Conservation (phyloP, 768 basidiomycete species). For the Macrolepiota fuliginosa region DNA sequence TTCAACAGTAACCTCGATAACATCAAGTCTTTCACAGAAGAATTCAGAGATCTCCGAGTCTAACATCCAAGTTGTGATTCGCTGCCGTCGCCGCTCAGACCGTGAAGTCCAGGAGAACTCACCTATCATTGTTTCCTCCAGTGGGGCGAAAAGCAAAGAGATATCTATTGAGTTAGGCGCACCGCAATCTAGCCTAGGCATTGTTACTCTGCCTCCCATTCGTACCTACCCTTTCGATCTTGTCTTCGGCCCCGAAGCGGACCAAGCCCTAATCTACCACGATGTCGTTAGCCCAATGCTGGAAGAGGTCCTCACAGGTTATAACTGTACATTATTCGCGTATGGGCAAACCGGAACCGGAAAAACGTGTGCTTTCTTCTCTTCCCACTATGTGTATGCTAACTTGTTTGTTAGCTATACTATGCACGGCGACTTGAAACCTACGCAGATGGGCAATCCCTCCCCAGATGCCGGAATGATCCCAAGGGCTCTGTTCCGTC, state of each 20-base stretch:
- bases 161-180: slow-evolving; percentile 79
- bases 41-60: slow-evolving; percentile 55
- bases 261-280: slow-evolving; percentile 91
- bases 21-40: slow-evolving; percentile 15
- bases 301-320: slow-evolving; percentile 90
- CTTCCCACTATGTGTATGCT: slow-evolving; percentile 6
- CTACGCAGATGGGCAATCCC: slow-evolving; percentile 84
- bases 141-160: slow-evolving; percentile 71
- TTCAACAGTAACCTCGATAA: background rate
- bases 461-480: slow-evolving; percentile 93
- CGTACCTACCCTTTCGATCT: slow-evolving; percentile 92
- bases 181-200: slow-evolving; percentile 67
- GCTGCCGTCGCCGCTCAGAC: slow-evolving; percentile 83
- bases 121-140: slow-evolving; percentile 80
- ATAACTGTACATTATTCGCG: slow-evolving; percentile 96
- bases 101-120: slow-evolving; percentile 85
- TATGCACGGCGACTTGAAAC: slow-evolving; percentile 93
- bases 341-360: slow-evolving; percentile 99
- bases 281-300: slow-evolving; percentile 93
- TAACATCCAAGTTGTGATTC: slow-evolving; percentile 92
- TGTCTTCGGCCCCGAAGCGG: slow-evolving; percentile 96
- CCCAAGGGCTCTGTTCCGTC: slow-evolving; percentile 86
- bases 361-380: slow-evolving; percentile 76
- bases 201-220: slow-evolving; percentile 71
- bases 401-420: slow-evolving; percentile 58